Base-by-base conservation (phyloP, 495 filamentous ascomycete species). In the Talaromyces ruber region DNA sequence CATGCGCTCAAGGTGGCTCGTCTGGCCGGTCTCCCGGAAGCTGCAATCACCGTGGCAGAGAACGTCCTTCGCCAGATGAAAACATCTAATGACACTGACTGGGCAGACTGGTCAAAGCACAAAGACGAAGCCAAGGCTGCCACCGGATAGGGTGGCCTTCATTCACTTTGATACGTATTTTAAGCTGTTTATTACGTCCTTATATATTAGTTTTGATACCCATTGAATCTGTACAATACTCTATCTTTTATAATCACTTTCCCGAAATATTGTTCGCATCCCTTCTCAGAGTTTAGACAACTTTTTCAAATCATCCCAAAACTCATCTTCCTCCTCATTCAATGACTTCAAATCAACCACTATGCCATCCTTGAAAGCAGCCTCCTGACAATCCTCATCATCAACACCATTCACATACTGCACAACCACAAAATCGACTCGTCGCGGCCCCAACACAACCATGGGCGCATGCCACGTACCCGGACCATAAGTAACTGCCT, bases 381-480 rank as follows among this genome's bases (percentile, higher is more conserved):
- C 85, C 78, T 97, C 93, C 77, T 98, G 90, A 67, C 90, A 94
- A 74, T 98, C 94, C 78, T 98, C 94, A 2, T 84, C 77, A 12
- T 73, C 84, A 37, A 93, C 88, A 4, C 90, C 92, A 74, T 95
- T 98, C 16, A 86, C 87, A 76, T 86, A 90, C 75, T 97, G 93
- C 69, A 90, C 81, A 8, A 97, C 92, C 25, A 96, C 84, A 74
- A 98, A 98, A 67, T 88, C 87, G 28, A 92, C 82, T 22, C 83
- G 77, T 34, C 78, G 65, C 53, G 75, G 67, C 1, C 93, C 94
- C 22, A 97, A 68, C 52, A 91, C 92, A 16, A 89, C 91, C 94
- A 98, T 98, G 2, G 94, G 94, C 64, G 93, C 92, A 81, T 98
- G 94, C 93, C 95, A 98, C 50, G 91, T 97, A 16, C 91, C 94